phyloP scores from a whole-genome alignment of 331 rosid genomes.

The Arachis monticola region DNA sequence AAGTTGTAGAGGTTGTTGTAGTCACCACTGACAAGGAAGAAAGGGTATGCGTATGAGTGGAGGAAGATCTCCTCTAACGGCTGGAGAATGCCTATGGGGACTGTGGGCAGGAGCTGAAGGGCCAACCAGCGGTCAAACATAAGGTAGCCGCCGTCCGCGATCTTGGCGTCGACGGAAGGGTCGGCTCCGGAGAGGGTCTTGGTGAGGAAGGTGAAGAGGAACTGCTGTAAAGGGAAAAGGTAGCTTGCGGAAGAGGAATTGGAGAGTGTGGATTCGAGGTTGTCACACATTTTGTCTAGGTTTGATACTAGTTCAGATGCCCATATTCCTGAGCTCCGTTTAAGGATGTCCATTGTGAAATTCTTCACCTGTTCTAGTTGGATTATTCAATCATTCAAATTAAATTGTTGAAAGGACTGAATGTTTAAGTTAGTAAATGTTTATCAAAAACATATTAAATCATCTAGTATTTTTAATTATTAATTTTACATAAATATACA shows the following conservation, averaged over 20 bases:
- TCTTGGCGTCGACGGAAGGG: constrained; percentile 53
- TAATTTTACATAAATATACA: no score
- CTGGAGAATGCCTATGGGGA: constrained; percentile 62
- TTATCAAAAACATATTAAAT: no score
- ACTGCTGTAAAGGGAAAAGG: constrained; percentile 56
- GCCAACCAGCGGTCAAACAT: constrained; percentile 81
- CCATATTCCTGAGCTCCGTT: constrained; percentile 76
- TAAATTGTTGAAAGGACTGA: no score
- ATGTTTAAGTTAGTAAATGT: no score
- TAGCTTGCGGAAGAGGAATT: constrained; percentile 43
- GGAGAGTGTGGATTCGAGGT: constrained; percentile 58
- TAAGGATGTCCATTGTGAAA: constrained; percentile 60
- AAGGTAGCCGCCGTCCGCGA: constrained; percentile 57
- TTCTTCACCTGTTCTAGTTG: constrained; percentile 55
- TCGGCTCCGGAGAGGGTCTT: constrained; percentile 72
- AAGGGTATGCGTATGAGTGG: constrained; percentile 83
- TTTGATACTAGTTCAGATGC: constrained; percentile 52
- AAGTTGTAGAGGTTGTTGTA: constrained; percentile 66
- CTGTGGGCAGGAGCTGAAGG: constrained; percentile 76
- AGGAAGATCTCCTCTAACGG: constrained; percentile 88
- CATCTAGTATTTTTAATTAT: no score
- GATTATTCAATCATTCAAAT: neutral
- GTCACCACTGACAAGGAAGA: constrained; percentile 64
- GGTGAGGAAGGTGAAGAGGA: constrained; percentile 62
- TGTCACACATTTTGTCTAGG: constrained; percentile 62